Evolutionary conservation across 495 filamentous ascomycete genomes (phyloP).

Genomic region (Astrocystis sublimbata): DNA sequence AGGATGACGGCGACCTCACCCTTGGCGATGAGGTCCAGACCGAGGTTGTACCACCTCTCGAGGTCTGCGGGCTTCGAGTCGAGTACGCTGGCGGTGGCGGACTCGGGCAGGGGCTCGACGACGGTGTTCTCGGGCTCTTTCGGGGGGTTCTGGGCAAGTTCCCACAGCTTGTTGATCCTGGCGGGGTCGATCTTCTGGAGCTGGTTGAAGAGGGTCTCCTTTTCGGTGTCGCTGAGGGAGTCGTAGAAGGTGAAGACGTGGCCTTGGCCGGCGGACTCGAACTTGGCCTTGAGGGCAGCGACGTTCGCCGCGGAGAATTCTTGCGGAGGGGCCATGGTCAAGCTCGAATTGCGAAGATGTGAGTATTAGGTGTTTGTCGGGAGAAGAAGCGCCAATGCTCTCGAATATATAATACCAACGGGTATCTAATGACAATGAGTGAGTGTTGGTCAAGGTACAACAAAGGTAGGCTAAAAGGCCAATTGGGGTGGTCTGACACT

Average conservation of each 20-base stretch:
- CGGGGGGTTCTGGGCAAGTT: slow-evolving; percentile 78
- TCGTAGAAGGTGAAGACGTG: slow-evolving; percentile 94
- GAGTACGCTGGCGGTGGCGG: slow-evolving; percentile 84
- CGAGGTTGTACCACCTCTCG: slow-evolving; percentile 80
- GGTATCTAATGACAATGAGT: neutral
- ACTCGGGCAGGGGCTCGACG: slow-evolving; percentile 89
- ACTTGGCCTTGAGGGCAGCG: slow-evolving; percentile 73
- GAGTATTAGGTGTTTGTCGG: neutral
- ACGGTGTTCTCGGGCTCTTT: slow-evolving; percentile 55
- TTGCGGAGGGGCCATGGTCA: slow-evolving; percentile 43
- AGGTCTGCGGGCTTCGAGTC: slow-evolving; percentile 82
- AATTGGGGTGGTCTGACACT: slow-evolving; percentile 4
- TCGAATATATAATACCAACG: slow-evolving; percentile 1
- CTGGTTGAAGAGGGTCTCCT: slow-evolving; percentile 78
- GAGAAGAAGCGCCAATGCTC: neutral
- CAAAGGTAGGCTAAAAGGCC: neutral
- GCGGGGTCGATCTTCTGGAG: slow-evolving; percentile 75
- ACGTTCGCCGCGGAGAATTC: slow-evolving; percentile 74
- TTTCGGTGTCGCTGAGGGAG: slow-evolving; percentile 67
- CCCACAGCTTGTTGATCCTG: slow-evolving; percentile 79
- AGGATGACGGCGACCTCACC: slow-evolving; percentile 94
- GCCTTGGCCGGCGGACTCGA: slow-evolving; percentile 75
- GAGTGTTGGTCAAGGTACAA: neutral
- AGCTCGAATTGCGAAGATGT: neutral
- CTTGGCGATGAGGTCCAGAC: slow-evolving; percentile 78